Evolutionary conservation across 306 rosid species (phyloP), one percentile per base, ranked within the genome.

Genomic region (Hippophae gyantsensis): DNA sequence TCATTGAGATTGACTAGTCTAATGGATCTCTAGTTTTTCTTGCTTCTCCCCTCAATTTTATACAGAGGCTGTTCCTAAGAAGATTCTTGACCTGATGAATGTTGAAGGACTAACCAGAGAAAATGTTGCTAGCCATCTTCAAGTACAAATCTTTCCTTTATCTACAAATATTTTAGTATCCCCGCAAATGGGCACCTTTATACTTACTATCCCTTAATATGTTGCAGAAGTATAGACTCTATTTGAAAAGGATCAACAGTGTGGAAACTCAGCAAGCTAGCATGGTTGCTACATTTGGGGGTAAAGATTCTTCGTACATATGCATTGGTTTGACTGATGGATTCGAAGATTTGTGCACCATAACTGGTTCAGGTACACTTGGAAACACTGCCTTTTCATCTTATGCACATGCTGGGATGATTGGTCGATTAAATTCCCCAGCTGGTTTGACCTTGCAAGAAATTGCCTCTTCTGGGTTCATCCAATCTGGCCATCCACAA

Each of bases 91-190:
- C 64, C 44, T 84, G 65, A 87, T 90, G 97, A 83, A 90, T 74
- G 83, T 79, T 32, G 89, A 90, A 72, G 95, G 96, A 46, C 84
- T 90, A 32, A 82, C 97, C 38, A 77, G 96, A 69, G 94, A 90
- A 78, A 87, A 87, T 55, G 94, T 90, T 64, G 96, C 96, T 8
- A 90, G 97, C 72, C 97, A 90, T 77, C 78, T 90, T 42, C 94
- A 90, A 94, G 97, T 73, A 71, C 47, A 64, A 25, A 76, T 62
- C 65, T n/a, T 61, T 69, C 67, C 52, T 2, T 10, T 63, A 55
- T 57, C 45, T 61, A 2, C 38, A 32, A 32, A 2, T 32, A 32
- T 32, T 52, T 48, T 1, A 53, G 38, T 51, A 7, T 1, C 38
- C 57, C 11, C 10, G 49, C 43, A 13, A 9, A 32, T 43, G 5